Evolutionary conservation across 176 grass and related monocot genomes (phyloP).

Genomic region (maize (Zea mays)): DNA sequence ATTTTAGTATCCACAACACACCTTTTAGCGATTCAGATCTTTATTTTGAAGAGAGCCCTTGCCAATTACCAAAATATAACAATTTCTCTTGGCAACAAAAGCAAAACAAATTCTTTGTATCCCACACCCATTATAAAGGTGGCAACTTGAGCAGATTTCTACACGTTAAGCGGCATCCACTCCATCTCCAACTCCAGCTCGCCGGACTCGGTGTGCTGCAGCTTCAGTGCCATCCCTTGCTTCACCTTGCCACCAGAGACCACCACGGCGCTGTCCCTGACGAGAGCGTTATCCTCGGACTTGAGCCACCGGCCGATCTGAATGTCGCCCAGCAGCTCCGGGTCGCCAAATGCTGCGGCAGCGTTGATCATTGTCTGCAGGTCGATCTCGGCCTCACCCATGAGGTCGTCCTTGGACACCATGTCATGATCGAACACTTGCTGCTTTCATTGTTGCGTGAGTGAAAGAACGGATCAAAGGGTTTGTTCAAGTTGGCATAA

Average conservation of each 20-base stretch:
- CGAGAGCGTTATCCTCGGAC: slow-evolving; percentile 62
- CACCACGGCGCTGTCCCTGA: slow-evolving; percentile 56
- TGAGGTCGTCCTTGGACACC: slow-evolving; percentile 67
- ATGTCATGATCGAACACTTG: slow-evolving; percentile 77
- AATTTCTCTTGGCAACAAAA: neutral
- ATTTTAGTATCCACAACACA: no score
- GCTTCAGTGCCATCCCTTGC: slow-evolving; percentile 56
- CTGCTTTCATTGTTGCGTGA: slow-evolving; percentile 29
- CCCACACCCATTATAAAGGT: no score
- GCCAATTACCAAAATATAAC: no score
- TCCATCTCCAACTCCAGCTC: slow-evolving; percentile 67
- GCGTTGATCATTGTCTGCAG: slow-evolving; percentile 74
- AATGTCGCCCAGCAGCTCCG: slow-evolving; percentile 50
- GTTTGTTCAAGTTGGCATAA: neutral
- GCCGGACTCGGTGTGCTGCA: slow-evolving; percentile 68
- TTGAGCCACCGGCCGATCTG: slow-evolving; percentile 77
- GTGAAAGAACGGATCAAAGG: neutral
- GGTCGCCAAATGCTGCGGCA: slow-evolving; percentile 48
- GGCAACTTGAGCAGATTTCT: neutral
- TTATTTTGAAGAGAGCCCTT: no score
- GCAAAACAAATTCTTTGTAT: no score
- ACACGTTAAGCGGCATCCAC: slow-evolving; percentile 70
- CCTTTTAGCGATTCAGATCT: no score
- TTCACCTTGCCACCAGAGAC: slow-evolving; percentile 61
- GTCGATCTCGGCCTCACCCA: slow-evolving; percentile 80